phyloP scores from a whole-genome alignment of 768 basidiomycete genomes.

The Rhodotorula sphaerocarpa region DNA sequence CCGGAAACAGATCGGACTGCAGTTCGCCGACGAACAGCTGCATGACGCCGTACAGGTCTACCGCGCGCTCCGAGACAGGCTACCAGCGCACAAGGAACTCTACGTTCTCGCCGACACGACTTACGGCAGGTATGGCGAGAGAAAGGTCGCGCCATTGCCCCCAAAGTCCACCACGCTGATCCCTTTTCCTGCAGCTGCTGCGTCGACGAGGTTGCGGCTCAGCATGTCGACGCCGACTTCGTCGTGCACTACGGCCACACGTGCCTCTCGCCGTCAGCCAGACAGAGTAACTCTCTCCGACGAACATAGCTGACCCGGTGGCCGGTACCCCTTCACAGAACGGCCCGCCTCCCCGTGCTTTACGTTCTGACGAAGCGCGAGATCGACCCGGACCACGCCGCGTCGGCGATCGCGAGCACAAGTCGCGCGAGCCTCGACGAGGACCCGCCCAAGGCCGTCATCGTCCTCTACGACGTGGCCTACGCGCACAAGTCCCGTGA shows the following conservation, averaged over 20 bases:
- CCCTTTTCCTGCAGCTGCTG: conserved; percentile 65
- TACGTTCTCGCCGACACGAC: conserved; percentile 96
- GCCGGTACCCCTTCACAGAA: conserved; percentile 50
- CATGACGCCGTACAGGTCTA: conserved; percentile 78
- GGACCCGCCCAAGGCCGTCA: conserved; percentile 43
- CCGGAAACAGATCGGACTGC: conserved; percentile 64
- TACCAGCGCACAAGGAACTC: conserved; percentile 52
- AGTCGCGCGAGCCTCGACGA: conserved; percentile 3
- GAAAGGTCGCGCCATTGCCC: background rate
- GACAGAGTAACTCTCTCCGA: too few species aligned
- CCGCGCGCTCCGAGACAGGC: conserved; percentile 53
- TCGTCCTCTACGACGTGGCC: conserved; percentile 68
- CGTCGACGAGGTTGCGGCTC: conserved; percentile 89
- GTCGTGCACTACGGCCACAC: conserved; percentile 95
- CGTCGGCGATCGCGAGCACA: conserved; percentile 32
- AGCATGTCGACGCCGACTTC: conserved; percentile 83
- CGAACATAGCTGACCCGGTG: background rate
- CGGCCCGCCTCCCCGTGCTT: conserved; percentile 75
- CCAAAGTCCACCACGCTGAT: background rate
- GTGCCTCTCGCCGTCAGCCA: conserved; percentile 75
- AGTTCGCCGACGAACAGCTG: conserved; percentile 91
- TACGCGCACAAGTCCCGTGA: conserved; percentile 63
- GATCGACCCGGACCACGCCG: conserved; percentile 50
- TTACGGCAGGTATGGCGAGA: conserved; percentile 76
- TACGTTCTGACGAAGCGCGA: conserved; percentile 77